phyloP scores from a whole-genome alignment of 1,284 basidiomycete species.

The Phellinidium pouzarii region DNA sequence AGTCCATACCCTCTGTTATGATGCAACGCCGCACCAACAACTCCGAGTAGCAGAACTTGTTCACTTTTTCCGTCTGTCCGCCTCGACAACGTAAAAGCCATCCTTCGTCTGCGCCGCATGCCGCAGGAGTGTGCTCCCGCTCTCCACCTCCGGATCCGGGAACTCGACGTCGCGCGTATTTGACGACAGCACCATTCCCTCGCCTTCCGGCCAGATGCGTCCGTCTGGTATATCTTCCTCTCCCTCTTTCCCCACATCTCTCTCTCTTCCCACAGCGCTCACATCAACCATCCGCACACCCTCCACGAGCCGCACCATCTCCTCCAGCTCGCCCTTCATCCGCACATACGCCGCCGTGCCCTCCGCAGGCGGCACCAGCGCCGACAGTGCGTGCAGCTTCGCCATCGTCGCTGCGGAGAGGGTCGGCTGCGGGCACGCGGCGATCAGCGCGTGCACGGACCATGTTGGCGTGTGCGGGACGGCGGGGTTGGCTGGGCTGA shows the following conservation, averaged over 20 bases:
- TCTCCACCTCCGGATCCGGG: slow-evolving; percentile 25
- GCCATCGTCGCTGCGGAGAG: slow-evolving; percentile 49
- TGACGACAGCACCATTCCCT: slow-evolving; percentile 29
- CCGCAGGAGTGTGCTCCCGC: slow-evolving; percentile 40
- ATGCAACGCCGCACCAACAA: too few species aligned
- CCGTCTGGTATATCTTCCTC: slow-evolving; percentile 35
- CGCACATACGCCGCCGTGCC: slow-evolving; percentile 43
- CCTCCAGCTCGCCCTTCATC: slow-evolving; percentile 54
- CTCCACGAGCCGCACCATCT: slow-evolving; percentile 67
- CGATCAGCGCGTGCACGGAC: slow-evolving; percentile 68
- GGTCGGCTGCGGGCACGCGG: slow-evolving; percentile 64
- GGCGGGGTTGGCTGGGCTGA: too few species aligned
- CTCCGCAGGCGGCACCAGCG: slow-evolving; percentile 54
- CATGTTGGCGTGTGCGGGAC: slow-evolving; percentile 63
- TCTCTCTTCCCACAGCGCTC: slow-evolving; percentile 19
- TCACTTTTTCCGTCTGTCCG: slow-evolving; percentile 28
- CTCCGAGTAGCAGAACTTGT: not conserved
- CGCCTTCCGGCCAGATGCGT: slow-evolving; percentile 35
- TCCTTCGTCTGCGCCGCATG: slow-evolving; percentile 42
- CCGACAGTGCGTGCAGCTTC: slow-evolving; percentile 62
- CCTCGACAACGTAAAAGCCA: slow-evolving; percentile 41
- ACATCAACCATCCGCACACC: slow-evolving; percentile 60
- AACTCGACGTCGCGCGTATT: slow-evolving; percentile 17
- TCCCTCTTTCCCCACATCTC: slow-evolving; percentile 19
- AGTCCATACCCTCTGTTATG: too few species aligned